These are phyloP conservation scores for Ustilago shanxiensis DNA, from an alignment of 1,284 basidiomycete genomes.

Conservation along the genomic window DNA sequence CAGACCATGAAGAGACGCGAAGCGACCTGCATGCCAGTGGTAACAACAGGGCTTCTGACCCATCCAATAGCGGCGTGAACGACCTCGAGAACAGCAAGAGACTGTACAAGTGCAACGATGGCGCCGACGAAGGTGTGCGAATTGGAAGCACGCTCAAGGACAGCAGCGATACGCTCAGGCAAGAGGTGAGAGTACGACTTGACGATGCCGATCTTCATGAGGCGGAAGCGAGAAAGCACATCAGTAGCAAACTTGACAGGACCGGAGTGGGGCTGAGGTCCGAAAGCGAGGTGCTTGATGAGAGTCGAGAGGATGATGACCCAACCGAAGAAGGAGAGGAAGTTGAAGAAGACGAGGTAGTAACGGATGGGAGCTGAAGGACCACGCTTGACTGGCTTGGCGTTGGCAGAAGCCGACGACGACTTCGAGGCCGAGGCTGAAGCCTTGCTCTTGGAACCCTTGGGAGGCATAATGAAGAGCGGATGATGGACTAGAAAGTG, in stretches of 20 bases:
- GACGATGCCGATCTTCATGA: slow-evolving; percentile 47
- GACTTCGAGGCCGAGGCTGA: slow-evolving; percentile 15
- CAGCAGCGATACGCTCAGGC: slow-evolving; percentile 38
- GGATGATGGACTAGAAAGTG: slow-evolving; percentile 4
- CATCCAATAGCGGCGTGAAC: slow-evolving; percentile 83
- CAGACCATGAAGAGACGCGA: slow-evolving; percentile 89
- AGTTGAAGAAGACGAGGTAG: slow-evolving; percentile 61
- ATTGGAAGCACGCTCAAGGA: slow-evolving; percentile 53
- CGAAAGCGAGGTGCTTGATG: slow-evolving; percentile 59
- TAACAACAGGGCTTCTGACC: slow-evolving; percentile 86
- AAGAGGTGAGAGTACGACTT: slow-evolving; percentile 48
- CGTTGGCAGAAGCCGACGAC: slow-evolving; percentile 16
- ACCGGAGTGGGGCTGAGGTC: slow-evolving; percentile 43
- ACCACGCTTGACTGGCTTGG: slow-evolving; percentile 37
- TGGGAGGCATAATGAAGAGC: slow-evolving; percentile 39
- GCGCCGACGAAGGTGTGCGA: slow-evolving; percentile 58
- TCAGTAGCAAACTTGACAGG: slow-evolving; percentile 40
- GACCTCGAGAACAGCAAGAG: slow-evolving; percentile 63
- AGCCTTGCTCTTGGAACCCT: slow-evolving; percentile 31
- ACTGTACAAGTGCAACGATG: slow-evolving; percentile 59
- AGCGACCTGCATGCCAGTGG: slow-evolving; percentile 86
- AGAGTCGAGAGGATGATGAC: slow-evolving; percentile 55
- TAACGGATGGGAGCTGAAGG: slow-evolving; percentile 39
- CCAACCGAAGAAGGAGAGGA: slow-evolving; percentile 65
- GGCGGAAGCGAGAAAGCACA: slow-evolving; percentile 51